A percentile compares a stretch with the other conserved stretches of the same genome.
These are phyloP conservation scores for Asparagopsis taxiformis DNA, from an alignment of 31 red algal species.

Conservation along the genomic window DNA sequence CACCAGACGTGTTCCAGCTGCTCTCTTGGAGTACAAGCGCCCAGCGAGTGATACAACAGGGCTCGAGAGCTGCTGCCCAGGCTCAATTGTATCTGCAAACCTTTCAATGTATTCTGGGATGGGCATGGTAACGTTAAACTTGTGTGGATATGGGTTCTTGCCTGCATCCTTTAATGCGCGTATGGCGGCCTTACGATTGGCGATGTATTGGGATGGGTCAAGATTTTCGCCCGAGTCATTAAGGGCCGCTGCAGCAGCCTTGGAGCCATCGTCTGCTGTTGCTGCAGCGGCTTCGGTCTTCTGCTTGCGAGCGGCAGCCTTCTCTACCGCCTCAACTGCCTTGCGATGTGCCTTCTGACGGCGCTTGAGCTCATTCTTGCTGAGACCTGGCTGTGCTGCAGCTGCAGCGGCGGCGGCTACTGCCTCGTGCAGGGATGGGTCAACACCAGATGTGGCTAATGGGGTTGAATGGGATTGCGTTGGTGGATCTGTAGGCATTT, in stretches of 20 bases:
- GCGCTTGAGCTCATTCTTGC: conserved; percentile 83
- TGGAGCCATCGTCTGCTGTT: conserved; percentile 10
- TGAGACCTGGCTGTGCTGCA: conserved; percentile 47
- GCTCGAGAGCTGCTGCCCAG: conserved; percentile 56
- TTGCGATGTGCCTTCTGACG: conserved; percentile 74
- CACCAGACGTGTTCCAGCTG: conserved; percentile 78
- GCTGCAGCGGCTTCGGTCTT: conserved; percentile 2
- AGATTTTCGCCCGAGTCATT: conserved; percentile 60
- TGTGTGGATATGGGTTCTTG: conserved; percentile 90
- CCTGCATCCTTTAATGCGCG: conserved; percentile 49
- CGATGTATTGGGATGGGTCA: conserved; percentile 93
- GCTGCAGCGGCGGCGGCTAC: conserved; percentile 37
- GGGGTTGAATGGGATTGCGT: too few relatives aligned
- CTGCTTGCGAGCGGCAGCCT: conserved; percentile 36
- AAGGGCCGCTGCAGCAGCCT: conserved; percentile 4
- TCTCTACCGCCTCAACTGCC: conserved; percentile 52
- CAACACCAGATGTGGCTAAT: neutral
- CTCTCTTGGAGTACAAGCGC: conserved; percentile 80
- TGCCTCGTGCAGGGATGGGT: conserved; percentile 11
- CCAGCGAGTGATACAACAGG: conserved; percentile 63
- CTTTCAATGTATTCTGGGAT: conserved; percentile 77
- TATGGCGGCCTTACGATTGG: conserved; percentile 67
- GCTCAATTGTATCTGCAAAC: conserved; percentile 35
- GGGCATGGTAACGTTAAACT: conserved; percentile 81
- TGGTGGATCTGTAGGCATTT: too few relatives aligned